Conservation (phyloP, 345 rosid genomes). For the Psidium guajava region DNA sequence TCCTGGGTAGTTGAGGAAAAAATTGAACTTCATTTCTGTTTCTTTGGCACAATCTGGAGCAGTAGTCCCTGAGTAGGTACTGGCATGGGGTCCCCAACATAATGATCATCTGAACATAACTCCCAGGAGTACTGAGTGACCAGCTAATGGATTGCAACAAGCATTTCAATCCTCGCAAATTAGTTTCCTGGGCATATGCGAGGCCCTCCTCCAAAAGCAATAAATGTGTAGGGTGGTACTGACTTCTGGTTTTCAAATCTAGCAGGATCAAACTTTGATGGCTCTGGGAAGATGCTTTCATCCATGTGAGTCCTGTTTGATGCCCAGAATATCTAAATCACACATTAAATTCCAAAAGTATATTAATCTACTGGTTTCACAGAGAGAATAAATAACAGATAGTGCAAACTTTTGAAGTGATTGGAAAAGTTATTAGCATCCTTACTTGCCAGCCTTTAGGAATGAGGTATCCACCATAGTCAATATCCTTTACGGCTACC, state of each 20-base stretch:
- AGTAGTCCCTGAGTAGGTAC: constrained; percentile 33
- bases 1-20: background rate
- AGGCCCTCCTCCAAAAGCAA: constrained; percentile 37
- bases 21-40: background rate
- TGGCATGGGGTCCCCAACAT: constrained; percentile 34
- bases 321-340: constrained; percentile 11
- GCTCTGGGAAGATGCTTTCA: constrained; percentile 11
- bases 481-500: background rate
- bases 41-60: constrained; percentile 14
- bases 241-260: constrained; percentile 16
- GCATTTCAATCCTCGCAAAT: constrained; percentile 40
- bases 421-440: background rate
- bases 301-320: constrained; percentile 24
- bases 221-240: constrained; percentile 14
- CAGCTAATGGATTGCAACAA: constrained; percentile 30
- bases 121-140: constrained; percentile 39
- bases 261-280: constrained; percentile 14
- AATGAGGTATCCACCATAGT: constrained; percentile 15
- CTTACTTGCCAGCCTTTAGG: constrained; percentile 31
- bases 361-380: background rate
- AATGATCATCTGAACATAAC: constrained; percentile 13
- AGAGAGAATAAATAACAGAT: background rate
- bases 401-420: background rate
- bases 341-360: background rate
- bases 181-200: constrained; percentile 46